Percentiles rank a stretch among this genome's conserved stretches.
Evolutionary conservation across 371 early-diverging fungal species (phyloP).

Genomic region (Choanephora cucurbitarum): DNA sequence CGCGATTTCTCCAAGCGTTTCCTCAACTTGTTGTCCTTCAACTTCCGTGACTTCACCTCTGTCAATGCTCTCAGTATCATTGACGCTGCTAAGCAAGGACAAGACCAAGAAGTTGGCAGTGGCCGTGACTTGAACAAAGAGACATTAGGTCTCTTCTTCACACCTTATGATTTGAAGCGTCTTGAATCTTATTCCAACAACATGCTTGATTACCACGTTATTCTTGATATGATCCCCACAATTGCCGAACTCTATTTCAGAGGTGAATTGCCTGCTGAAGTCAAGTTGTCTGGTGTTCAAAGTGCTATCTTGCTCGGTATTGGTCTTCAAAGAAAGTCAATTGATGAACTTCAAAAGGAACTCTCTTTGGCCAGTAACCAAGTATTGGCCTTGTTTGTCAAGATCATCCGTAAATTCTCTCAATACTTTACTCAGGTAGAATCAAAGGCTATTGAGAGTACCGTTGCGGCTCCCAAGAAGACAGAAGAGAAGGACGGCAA

Average conservation of each 20-base stretch:
- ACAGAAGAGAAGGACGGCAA: slow-evolving; percentile 32
- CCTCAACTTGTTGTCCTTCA: slow-evolving; percentile 82
- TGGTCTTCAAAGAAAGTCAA: slow-evolving; percentile 89
- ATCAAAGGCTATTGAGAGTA: slow-evolving; percentile 42
- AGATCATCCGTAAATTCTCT: slow-evolving; percentile 80
- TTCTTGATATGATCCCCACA: slow-evolving; percentile 88
- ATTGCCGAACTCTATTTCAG: slow-evolving; percentile 82
- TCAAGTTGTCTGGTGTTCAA: slow-evolving; percentile 87
- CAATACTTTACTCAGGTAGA: slow-evolving; percentile 65
- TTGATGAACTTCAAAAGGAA: slow-evolving; percentile 86
- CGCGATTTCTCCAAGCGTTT: slow-evolving; percentile 91
- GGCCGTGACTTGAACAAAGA: slow-evolving; percentile 44
- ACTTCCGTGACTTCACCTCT: slow-evolving; percentile 84
- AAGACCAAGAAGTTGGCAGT: slow-evolving; percentile 25
- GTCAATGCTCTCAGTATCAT: slow-evolving; percentile 82
- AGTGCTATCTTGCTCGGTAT: slow-evolving; percentile 83
- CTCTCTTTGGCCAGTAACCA: slow-evolving; percentile 83
- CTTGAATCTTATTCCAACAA: slow-evolving; percentile 93
- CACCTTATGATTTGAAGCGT: slow-evolving; percentile 92
- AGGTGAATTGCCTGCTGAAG: slow-evolving; percentile 53
- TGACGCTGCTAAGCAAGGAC: slow-evolving; percentile 66
- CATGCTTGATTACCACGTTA: slow-evolving; percentile 95
- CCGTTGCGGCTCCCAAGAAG: slow-evolving; percentile 26
- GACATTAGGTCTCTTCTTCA: slow-evolving; percentile 65
- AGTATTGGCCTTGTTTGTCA: slow-evolving; percentile 91